Conservation (phyloP, 225 moss, liverwort and hornwort species). For the Sphagnum tenellum region DNA sequence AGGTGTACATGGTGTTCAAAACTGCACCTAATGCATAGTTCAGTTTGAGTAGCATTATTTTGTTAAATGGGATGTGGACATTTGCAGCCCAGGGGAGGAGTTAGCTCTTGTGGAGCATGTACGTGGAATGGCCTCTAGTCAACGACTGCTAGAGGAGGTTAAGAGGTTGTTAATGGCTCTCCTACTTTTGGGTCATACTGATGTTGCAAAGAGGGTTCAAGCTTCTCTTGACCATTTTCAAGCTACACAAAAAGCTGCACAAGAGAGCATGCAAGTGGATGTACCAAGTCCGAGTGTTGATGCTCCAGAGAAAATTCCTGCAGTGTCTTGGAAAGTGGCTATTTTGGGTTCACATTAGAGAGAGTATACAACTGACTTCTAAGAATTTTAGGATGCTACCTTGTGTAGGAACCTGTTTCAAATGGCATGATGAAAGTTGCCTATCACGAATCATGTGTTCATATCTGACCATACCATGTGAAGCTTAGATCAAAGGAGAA, state of each 20-base stretch:
- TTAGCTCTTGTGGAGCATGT: slow-evolving; percentile 71
- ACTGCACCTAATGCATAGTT: too few species aligned
- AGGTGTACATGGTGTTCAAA: too few species aligned
- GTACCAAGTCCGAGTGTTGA: slow-evolving; percentile 10
- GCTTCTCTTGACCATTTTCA: not conserved
- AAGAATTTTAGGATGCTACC: too few species aligned
- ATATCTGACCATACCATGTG: too few species aligned
- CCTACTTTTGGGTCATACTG: not conserved
- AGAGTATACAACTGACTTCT: too few species aligned
- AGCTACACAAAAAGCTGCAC: slow-evolving; percentile 5
- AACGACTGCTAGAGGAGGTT: slow-evolving; percentile 50
- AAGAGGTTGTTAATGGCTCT: slow-evolving; percentile 6
- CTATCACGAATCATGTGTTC: too few species aligned
- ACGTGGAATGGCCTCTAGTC: slow-evolving; percentile 48
- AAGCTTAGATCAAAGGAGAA: too few species aligned
- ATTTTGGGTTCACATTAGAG: too few species aligned
- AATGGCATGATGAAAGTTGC: too few species aligned
- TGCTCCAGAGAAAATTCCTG: slow-evolving; percentile 9
- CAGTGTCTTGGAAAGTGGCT: not conserved
- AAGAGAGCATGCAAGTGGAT: slow-evolving; percentile 10
- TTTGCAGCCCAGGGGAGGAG: slow-evolving; percentile 82
- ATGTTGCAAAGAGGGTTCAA: slow-evolving; percentile 1
- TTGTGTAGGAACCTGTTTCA: too few species aligned
- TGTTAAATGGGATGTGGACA: not conserved
- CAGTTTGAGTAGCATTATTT: too few species aligned